Evolutionary conservation across 176 grass and related monocot species (phyloP).

Genomic region (Aegilops bicornis): DNA sequence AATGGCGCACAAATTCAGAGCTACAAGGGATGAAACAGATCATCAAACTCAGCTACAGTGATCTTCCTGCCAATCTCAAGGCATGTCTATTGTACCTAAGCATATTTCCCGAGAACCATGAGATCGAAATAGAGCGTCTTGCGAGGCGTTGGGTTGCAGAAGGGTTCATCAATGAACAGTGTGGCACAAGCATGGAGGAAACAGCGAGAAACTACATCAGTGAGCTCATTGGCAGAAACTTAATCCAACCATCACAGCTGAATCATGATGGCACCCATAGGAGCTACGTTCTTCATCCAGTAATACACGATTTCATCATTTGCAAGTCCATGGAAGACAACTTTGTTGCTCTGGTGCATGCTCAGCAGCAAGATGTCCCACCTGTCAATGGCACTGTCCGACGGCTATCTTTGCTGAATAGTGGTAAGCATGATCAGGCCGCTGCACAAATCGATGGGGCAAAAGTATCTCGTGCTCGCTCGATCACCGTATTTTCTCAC

Average conservation of each 20-base stretch:
- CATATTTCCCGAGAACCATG: conserved; percentile 36
- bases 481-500: conserved; percentile 30
- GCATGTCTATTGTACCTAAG: conserved; percentile 44
- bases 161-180: conserved; percentile 15
- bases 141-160: conserved; percentile 43
- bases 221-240: conserved; percentile 39
- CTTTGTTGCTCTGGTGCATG: conserved; percentile 33
- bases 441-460: neutral
- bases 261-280: conserved; percentile 4
- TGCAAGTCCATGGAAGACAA: conserved; percentile 45
- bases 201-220: conserved; percentile 22
- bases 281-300: conserved; percentile 25
- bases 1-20: neutral
- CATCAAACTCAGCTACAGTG: conserved; percentile 40
- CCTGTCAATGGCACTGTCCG: conserved; percentile 1
- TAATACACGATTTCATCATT: conserved; percentile 46
- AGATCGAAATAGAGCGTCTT: conserved; percentile 29
- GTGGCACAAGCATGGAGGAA: neutral
- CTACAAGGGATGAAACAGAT: conserved; percentile 29
- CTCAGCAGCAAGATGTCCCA: neutral
- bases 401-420: conserved; percentile 27
- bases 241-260: conserved; percentile 22
- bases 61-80: conserved; percentile 33
- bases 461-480: conserved; percentile 34
- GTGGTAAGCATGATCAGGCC: neutral